A percentile compares a stretch with the other conserved stretches of the same genome.
These are phyloP conservation scores for Phoenix dactylifera DNA, from an alignment of 176 grass and related monocot species.

Conservation along the genomic window DNA sequence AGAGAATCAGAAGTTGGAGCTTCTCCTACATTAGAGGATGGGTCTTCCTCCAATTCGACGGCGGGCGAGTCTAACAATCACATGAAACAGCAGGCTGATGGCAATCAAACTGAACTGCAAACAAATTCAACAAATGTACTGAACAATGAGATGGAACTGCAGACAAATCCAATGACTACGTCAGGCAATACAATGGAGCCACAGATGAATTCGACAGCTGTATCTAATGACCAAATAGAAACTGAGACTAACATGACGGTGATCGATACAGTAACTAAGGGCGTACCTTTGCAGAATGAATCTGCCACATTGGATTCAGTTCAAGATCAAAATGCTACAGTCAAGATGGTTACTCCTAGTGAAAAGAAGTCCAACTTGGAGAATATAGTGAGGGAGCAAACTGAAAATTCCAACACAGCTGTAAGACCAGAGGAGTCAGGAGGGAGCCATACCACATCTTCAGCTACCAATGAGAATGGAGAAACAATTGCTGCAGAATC, in stretches of 20 bases:
- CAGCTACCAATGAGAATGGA: not conserved
- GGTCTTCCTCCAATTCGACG: not conserved
- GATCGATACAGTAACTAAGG: not conserved
- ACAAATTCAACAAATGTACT: too few relatives aligned
- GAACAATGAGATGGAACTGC: not conserved
- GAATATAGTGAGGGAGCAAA: not conserved
- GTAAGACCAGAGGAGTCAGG: constrained; percentile 1
- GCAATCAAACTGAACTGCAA: too few relatives aligned
- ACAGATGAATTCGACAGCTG: not conserved
- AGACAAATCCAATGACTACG: not conserved
- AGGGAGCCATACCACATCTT: constrained; percentile 5
- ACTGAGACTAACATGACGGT: constrained; percentile 18
- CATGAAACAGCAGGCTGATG: constrained; percentile 17
- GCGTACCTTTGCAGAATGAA: constrained; percentile 40
- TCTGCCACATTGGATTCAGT: constrained; percentile 17
- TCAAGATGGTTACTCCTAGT: not conserved
- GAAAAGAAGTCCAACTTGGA: not conserved
- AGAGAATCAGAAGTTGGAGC: not conserved
- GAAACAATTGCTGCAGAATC: too few relatives aligned
- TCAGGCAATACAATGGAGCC: not conserved
- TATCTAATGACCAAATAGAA: constrained; percentile 23
- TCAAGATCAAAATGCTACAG: constrained; percentile 13
- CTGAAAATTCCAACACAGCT: not conserved
- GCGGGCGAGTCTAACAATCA: not conserved
- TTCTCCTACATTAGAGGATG: not conserved